Evolutionary conservation across 1,284 basidiomycete species (phyloP), one percentile per base, ranked within the genome.

Genomic region (Neolentinus lepideus): DNA sequence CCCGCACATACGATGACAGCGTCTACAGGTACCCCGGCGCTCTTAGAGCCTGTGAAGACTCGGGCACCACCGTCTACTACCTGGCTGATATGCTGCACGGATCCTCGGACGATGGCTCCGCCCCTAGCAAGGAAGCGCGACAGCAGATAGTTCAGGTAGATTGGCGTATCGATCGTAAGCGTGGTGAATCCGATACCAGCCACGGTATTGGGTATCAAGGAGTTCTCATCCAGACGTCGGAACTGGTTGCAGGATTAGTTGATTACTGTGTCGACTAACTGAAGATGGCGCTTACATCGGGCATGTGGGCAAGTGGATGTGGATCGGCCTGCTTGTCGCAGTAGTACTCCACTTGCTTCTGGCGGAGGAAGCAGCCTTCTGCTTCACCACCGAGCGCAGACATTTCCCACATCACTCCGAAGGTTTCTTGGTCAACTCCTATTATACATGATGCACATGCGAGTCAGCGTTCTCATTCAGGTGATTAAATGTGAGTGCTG

Each of bases 401-500:
- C 58, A 90, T 71, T 53, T 77, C 69, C 85, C 86, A 90, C 77
- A 92, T 82, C 2, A 69, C 75, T 19, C 80, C 65, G 68, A 92
- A 91, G 0, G 90, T 91, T 56, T 84, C 84, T 57, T 75, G 69
- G 63, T 91, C 87, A 55, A 89, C 73, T n/a, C 72, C 88, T 90
- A 52, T n/a, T 19, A 22, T 19, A 33, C 19, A 27, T 24, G 26
- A 45, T 1, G 26, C 26, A 14, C 11, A 19, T 31, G 25, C 14
- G 16, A 31, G 14, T n/a, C 1, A 22, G 4, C 26, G 19, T 19
- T 25, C 2, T 31, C 46, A 45, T 45, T 29, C 38, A n/a, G 8
- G 16, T 8, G 26, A 14, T 21, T 2, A 54, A 21, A 47, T 27
- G 33, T 46, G 36, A 4, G 52, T 19, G 63, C 75, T 52, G 57